These are phyloP conservation scores for Diaporthe capsici DNA, from an alignment of 2,329 filamentous ascomycete genomes.

Conservation along the genomic window DNA sequence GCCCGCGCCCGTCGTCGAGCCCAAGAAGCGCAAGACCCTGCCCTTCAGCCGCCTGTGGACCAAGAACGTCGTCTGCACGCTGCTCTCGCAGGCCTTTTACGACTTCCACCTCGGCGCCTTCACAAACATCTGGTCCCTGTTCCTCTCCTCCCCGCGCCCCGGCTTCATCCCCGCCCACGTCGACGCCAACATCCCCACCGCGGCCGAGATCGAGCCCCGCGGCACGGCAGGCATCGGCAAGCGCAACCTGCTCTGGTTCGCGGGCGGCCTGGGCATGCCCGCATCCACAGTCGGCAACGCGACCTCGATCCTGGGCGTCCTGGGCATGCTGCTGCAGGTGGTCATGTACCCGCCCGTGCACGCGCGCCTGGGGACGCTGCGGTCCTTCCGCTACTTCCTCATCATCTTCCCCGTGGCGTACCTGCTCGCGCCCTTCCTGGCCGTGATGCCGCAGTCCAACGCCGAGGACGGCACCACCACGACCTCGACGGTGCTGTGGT, in stretches of 20 bases:
- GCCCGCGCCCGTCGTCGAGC: background rate
- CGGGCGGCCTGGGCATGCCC: conserved; percentile 76
- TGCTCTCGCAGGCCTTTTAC: conserved; percentile 77
- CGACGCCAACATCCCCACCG: conserved; percentile 14
- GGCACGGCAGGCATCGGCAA: conserved; percentile 43
- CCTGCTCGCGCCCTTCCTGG: conserved; percentile 75
- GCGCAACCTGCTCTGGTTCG: conserved; percentile 66
- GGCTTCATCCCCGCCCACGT: conserved; percentile 43
- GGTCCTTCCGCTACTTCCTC: conserved; percentile 75
- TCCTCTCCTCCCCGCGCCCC: conserved; percentile 76
- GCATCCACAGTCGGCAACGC: conserved; percentile 77
- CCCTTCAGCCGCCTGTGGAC: conserved; percentile 62
- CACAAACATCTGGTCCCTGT: conserved; percentile 77
- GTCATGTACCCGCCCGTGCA: conserved; percentile 77
- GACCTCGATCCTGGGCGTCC: conserved; percentile 77
- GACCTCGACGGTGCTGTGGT: conserved; percentile 58
- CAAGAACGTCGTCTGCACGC: conserved; percentile 63
- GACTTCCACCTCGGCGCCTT: conserved; percentile 80
- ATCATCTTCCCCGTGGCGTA: conserved; percentile 79
- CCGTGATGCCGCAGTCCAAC: conserved; percentile 65
- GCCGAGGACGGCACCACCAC: conserved; percentile 36
- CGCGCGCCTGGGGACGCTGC: conserved; percentile 74
- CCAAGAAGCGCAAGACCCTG: conserved; percentile 42
- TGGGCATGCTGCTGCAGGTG: conserved; percentile 79
- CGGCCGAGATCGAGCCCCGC: conserved; percentile 44